Conservation (phyloP, 2,329 filamentous ascomycete genomes). For the Helotiales sp. region DNA sequence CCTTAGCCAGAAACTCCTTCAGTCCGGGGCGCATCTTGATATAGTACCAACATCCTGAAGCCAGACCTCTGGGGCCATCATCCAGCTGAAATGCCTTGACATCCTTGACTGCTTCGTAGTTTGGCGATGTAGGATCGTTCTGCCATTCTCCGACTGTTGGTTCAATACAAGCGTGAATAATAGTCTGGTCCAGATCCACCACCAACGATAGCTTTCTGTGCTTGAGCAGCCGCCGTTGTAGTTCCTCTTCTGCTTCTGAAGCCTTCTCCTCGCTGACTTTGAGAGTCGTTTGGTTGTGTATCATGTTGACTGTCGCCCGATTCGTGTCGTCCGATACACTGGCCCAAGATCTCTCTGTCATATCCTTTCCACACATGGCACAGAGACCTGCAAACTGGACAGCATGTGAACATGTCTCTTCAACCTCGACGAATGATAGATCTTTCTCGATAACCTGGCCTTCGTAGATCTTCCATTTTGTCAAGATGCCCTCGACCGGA, state of each 20-base stretch:
- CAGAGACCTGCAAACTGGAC: constrained; percentile 91
- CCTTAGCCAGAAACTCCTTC: constrained; percentile 72
- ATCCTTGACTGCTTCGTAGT: constrained; percentile 86
- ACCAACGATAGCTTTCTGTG: constrained; percentile 87
- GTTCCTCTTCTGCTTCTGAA: constrained; percentile 77
- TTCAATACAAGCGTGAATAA: constrained; percentile 97
- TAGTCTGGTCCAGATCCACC: constrained; percentile 96
- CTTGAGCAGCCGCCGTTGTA: constrained; percentile 78
- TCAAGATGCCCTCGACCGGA: constrained; percentile 76
- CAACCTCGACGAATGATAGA: constrained; percentile 68
- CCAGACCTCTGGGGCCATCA: constrained; percentile 70
- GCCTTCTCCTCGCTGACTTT: constrained; percentile 84
- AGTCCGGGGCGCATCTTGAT: constrained; percentile 95
- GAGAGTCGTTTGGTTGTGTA: constrained; percentile 85
- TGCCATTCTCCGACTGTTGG: constrained; percentile 97
- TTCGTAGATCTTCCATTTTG: constrained; percentile 72
- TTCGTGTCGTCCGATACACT: constrained; percentile 76
- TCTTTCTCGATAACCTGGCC: constrained; percentile 64
- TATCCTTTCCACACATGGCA: constrained; percentile 90
- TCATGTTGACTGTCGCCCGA: constrained; percentile 91
- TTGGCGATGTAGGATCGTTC: constrained; percentile 82
- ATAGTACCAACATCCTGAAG: constrained; percentile 88
- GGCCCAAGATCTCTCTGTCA: constrained; percentile 88
- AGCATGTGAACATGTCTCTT: constrained; percentile 89
- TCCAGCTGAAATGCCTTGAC: constrained; percentile 90